These are phyloP conservation scores for Omphalea diandra DNA, from an alignment of 441 rosid genomes.

Conservation along the genomic window DNA sequence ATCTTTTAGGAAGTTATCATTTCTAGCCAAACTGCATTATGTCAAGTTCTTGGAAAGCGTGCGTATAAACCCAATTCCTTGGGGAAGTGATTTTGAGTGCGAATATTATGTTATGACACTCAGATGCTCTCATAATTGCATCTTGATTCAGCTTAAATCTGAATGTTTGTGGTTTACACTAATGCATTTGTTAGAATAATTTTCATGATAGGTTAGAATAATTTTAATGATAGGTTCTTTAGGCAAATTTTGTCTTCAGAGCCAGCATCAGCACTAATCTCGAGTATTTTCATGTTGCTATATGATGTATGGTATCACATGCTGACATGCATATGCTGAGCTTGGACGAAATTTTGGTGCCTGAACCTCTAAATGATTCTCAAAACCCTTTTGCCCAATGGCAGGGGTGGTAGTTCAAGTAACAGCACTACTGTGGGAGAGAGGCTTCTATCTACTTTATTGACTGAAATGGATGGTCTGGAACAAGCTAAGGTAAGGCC, in stretches of 20 bases:
- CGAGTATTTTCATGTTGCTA: not conserved
- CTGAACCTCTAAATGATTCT: not conserved
- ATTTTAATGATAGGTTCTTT: not conserved
- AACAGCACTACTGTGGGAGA: slow-evolving; percentile 68
- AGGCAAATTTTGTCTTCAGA: not conserved
- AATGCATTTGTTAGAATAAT: too few relatives aligned
- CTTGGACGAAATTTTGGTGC: not conserved
- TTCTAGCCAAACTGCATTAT: not conserved
- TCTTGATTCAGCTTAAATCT: not conserved
- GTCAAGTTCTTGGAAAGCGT: not conserved
- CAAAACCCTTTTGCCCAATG: slow-evolving; percentile 16
- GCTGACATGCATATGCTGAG: not conserved
- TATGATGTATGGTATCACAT: not conserved
- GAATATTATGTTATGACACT: not conserved
- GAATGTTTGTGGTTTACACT: not conserved
- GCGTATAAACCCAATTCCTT: not conserved
- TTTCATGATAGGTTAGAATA: not conserved
- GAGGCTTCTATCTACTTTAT: slow-evolving; percentile 86
- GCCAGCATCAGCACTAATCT: not conserved
- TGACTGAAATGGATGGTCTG: slow-evolving; percentile 96
- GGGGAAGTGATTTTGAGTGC: not conserved
- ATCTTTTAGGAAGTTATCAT: not conserved
- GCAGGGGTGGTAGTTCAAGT: slow-evolving; percentile 72
- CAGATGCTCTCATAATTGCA: not conserved
- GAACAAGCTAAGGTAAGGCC: slow-evolving; percentile 72